Evolutionary conservation across 306 rosid species (phyloP).

Genomic region (Malus domestica): ASM211411v1 NC_041804.1:13900001-13900500

Average conservation of each 20-base stretch:
- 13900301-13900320: slow-evolving; percentile 6
- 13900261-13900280: slow-evolving; percentile 81
- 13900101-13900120: not conserved
- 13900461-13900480: too few relatives aligned
- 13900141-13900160: slow-evolving; percentile 69
- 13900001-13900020: slow-evolving; percentile 92
- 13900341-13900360: too few relatives aligned
- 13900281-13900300: slow-evolving; percentile 98
- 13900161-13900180: slow-evolving; percentile 97
- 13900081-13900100: not conserved
- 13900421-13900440: too few relatives aligned
- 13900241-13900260: slow-evolving; percentile 82
- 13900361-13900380: too few relatives aligned
- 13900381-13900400: too few relatives aligned
- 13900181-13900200: slow-evolving; percentile 84
- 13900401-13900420: too few relatives aligned
- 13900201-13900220: slow-evolving; percentile 94
- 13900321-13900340: slow-evolving; percentile 37
- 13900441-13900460: too few relatives aligned
- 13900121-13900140: not conserved
- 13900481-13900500: too few relatives aligned
- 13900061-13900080: not conserved
- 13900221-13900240: slow-evolving; percentile 85
- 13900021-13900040: slow-evolving; percentile 95
- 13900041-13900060: slow-evolving; percentile 47